Conservation (phyloP, 2,329 filamentous ascomycete species). For the Neofusicoccum ribis region DNA sequence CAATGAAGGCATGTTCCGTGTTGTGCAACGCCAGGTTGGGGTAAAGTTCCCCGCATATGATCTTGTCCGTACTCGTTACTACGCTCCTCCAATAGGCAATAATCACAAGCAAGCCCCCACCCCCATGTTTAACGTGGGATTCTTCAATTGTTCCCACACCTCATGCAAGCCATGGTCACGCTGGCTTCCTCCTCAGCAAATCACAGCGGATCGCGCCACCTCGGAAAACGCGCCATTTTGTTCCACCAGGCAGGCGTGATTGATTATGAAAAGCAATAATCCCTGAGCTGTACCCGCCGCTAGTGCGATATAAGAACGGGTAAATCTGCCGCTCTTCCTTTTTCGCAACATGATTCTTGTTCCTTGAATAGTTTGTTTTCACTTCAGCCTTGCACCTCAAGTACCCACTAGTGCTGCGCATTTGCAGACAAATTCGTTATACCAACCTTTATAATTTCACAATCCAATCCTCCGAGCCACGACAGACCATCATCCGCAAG, state of each 20-base stretch:
- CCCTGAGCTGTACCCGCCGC: background rate
- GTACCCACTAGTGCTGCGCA: too few relatives aligned
- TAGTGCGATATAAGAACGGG: background rate
- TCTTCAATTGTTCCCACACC: background rate
- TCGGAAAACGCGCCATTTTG: background rate
- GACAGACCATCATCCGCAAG: too few relatives aligned
- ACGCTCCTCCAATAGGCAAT: background rate
- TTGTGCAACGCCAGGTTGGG: background rate
- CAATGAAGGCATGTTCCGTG: background rate
- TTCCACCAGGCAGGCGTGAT: background rate
- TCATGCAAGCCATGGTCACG: conserved; percentile 12
- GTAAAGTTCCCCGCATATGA: too few relatives aligned
- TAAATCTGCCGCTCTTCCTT: background rate
- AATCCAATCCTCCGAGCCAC: too few relatives aligned
- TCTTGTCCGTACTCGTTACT: background rate
- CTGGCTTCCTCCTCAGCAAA: background rate
- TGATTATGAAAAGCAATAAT: background rate
- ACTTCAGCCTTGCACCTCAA: too few relatives aligned
- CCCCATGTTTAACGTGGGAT: background rate
- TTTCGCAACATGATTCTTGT: too few relatives aligned
- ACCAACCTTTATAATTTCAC: too few relatives aligned
- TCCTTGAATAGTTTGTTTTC: too few relatives aligned
- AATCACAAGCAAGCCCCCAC: background rate
- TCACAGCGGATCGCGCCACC: background rate
- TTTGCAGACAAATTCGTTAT: too few relatives aligned